Evolutionary conservation across 169 alveolate species (phyloP).

Genomic region (Plasmodium sp.): DNA sequence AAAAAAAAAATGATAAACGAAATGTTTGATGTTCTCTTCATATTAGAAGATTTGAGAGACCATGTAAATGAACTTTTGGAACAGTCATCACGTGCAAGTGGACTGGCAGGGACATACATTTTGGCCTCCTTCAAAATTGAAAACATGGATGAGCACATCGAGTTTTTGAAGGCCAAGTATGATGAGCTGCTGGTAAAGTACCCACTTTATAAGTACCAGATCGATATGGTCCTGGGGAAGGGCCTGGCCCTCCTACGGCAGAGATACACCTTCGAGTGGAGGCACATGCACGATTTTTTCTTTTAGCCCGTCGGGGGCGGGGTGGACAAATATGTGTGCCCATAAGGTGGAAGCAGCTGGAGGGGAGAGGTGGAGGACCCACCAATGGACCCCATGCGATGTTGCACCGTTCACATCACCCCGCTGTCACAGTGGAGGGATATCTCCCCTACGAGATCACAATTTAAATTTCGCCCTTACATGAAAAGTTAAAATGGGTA

Average conservation of each 20-base stretch:
- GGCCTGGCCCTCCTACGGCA: constrained; percentile 63
- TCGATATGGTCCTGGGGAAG: constrained; percentile 49
- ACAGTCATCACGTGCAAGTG: constrained; percentile 66
- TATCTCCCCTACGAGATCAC: not conserved
- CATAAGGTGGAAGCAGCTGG: not conserved
- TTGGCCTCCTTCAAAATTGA: constrained; percentile 36
- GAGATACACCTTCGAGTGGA: constrained; percentile 52
- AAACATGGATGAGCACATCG: constrained; percentile 60
- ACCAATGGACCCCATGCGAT: not conserved
- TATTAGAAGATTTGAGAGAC: constrained; percentile 74
- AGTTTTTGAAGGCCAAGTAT: constrained; percentile 37
- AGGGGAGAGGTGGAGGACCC: not conserved
- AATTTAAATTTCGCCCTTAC: not conserved
- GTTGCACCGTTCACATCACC: not conserved
- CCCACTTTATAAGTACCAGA: constrained; percentile 60
- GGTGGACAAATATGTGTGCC: not conserved
- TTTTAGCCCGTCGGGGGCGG: not conserved
- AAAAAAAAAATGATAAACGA: constrained; percentile 46
- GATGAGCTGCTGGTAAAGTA: constrained; percentile 29
- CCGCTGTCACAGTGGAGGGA: not conserved
- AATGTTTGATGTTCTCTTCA: constrained; percentile 46
- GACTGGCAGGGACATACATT: constrained; percentile 62
- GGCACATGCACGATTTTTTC: constrained; percentile 63
- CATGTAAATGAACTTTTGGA: constrained; percentile 70
- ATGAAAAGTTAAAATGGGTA: not conserved